phyloP scores from a whole-genome alignment of 257 asterid species.

The Solanum virginianum region DNA sequence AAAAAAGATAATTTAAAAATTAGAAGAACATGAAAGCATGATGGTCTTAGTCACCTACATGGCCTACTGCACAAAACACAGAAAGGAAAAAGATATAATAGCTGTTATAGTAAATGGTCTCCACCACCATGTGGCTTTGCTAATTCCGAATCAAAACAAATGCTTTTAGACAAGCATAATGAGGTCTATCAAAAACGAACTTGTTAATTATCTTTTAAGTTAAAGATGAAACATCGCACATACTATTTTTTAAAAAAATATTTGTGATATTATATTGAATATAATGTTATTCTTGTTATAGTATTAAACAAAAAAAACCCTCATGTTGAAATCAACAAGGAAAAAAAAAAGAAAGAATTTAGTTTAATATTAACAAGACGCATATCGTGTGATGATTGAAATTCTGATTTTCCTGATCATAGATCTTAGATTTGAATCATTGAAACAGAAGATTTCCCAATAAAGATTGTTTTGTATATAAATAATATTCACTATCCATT shows the following conservation, averaged over 20 bases:
- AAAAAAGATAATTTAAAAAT: not conserved
- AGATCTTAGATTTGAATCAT: not conserved
- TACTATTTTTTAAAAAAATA: not conserved
- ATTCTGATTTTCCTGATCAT: fast-evolving
- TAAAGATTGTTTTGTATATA: not conserved
- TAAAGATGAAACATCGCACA: fast-evolving
- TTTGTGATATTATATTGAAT: not conserved
- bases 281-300: not conserved
- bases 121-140: constrained; percentile 13
- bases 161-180: not conserved
- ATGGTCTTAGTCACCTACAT: constrained; percentile 2
- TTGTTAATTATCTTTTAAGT: fast-evolving
- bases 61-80: constrained; percentile 11
- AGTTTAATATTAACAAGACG: not conserved
- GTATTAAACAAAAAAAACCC: not conserved
- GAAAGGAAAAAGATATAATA: not conserved
- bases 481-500: not conserved
- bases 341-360: not conserved
- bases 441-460: not conserved
- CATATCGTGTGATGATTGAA: not conserved
- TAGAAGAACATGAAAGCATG: constrained; percentile 13
- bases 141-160: not conserved
- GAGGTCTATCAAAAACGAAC: not conserved
- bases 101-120: constrained; percentile 3
- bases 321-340: not conserved